Conservation (phyloP, 495 filamentous ascomycete genomes). For the Trypethelium eluteriae region DNA sequence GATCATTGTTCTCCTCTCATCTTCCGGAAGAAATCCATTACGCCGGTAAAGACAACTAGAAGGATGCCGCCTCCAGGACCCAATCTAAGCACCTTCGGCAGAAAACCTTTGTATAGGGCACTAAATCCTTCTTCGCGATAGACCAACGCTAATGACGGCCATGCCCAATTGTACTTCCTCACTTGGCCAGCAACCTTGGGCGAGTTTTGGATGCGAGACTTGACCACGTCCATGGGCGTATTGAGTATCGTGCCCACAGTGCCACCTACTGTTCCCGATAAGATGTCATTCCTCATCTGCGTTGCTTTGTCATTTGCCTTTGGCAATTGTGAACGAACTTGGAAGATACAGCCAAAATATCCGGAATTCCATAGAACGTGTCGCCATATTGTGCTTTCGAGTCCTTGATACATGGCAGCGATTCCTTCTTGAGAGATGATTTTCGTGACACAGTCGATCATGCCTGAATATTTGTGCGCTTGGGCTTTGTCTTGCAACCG, state of each 20-base stretch:
- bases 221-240: slow-evolving; percentile 96
- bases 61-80: slow-evolving; percentile 88
- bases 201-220: slow-evolving; percentile 92
- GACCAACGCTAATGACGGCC: slow-evolving; percentile 72
- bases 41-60: slow-evolving; percentile 82
- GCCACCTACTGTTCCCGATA: slow-evolving; percentile 80
- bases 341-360: slow-evolving; percentile 98
- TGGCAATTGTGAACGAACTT: slow-evolving; percentile 78
- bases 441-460: slow-evolving; percentile 82
- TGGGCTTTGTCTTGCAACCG: slow-evolving; percentile 90
- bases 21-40: slow-evolving; percentile 83
- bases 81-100: slow-evolving; percentile 86
- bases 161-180: slow-evolving; percentile 98
- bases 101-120: slow-evolving; percentile 94
- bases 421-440: slow-evolving; percentile 77
- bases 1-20: slow-evolving; percentile 37
- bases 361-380: slow-evolving; percentile 96
- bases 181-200: slow-evolving; percentile 66
- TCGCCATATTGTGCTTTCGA: slow-evolving; percentile 93
- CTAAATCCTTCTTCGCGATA: slow-evolving; percentile 87
- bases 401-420: slow-evolving; percentile 87
- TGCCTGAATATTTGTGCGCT: slow-evolving; percentile 88
- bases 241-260: slow-evolving; percentile 90
- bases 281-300: slow-evolving; percentile 76
- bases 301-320: slow-evolving; percentile 62